Evolutionary conservation across 768 basidiomycete species (phyloP), one percentile per base, ranked within the genome.

Genomic region (Scleroderma bovista): DNA sequence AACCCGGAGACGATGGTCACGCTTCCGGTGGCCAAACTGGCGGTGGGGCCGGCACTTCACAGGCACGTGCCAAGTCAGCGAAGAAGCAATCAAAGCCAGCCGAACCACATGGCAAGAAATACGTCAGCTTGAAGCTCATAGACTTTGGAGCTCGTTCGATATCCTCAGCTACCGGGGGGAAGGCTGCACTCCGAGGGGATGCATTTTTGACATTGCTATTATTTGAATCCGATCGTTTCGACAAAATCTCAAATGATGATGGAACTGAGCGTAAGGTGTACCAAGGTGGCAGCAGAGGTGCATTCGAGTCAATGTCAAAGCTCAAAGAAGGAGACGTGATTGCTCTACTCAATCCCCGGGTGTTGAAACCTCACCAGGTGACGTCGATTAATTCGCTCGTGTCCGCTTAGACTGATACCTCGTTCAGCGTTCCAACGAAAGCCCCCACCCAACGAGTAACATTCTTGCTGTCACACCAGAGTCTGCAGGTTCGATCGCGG

Each of bases 311-410:
- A 44, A 81, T 88, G 71, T 84, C 88, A 44, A 91, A 90, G 59
- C 68, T 95, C 48, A 82, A 81, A 51, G 88, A 93, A 56, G 96
- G 96, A 2, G 86, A 91, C 42, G 93, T 98, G 5, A 73, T 98
- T 36, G 89, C 92, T 1, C 74, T 99, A 37, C 71, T 98, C 17
- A 96, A 95, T 60, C 93, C 96, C 0, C 78, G 77, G 47, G 79
- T 98, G 40, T 70, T 96, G 50, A 89, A 89, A 60, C 93, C 93
- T 11, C 86, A 87, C 54, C 84, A 89, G 68, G 92, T 92, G 47
- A 51, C 79, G 22, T 3, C 32, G 34, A 36, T 34, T 29, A 24
- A 11, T 1, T 22, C 33, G 26, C 44, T 26, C 7, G n/a, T 12
- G 6, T 15, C 37, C 13, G 44, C 26, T 33, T 6, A n/a, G 47